Base-by-base conservation (phyloP, 2,329 filamentous ascomycete genomes). In the Xylaria sp. region DNA sequence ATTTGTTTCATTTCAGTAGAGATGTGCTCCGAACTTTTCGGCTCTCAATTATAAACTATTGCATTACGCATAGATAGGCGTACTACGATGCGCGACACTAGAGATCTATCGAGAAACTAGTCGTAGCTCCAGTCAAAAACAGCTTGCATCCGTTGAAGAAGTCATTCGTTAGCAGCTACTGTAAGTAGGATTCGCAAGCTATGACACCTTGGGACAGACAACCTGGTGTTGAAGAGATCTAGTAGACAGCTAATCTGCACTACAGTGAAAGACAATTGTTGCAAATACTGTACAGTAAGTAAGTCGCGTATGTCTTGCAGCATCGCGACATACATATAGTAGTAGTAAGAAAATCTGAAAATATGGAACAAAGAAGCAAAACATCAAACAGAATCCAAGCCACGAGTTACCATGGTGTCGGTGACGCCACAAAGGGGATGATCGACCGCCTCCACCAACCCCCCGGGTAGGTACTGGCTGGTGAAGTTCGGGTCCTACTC, bases 361-460 rank as follows among this genome's bases (percentile, higher is more conserved):
- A n/a, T n/a, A 3, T 7, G 39, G 23, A 58, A 58, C 37, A 46
- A 32, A 58, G 56, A 44, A 58, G 46, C 39, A 23, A 32, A 44
- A 58, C 56, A 28, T 51, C 34, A 46, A 23, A 44, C 37, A 9
- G 37, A 66, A 32, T 10, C 55, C 10, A 54, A 20, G 56, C 37
- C 28, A 46, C 48, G 10, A 32, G 34, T 32, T 66, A 66, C 65
- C 62, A 61, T 58, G 57, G 62, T 18, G 28, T 63, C 55, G 63
- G 67, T 34, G 58, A 63, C 44, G 25, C 52, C 58, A 58, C 41
- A 66, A 58, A 25, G 54, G 34, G 44, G 58, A 20, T 25, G 46
- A 55, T 61, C 50, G 32, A 34, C 50, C 13, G 18, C 46, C 55
- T 13, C 48, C 9, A n/a, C 13, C 44, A 50, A 28, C 48, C 15